Base-by-base conservation (phyloP, 768 basidiomycete species). In the Hortiboletus flavorubellus region DNA sequence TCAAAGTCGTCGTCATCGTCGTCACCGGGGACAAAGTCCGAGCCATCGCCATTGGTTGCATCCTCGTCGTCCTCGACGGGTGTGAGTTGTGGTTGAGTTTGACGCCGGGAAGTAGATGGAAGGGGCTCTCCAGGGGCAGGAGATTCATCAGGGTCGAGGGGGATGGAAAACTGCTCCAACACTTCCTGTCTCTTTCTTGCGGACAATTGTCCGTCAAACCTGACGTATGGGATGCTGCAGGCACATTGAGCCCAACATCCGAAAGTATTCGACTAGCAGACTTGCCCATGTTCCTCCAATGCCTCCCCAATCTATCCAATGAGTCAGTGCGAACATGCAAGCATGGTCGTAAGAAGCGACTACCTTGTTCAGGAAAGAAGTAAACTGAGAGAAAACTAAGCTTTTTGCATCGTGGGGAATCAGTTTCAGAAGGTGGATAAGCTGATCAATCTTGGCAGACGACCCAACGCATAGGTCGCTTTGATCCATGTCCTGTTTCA, bases 301-400 rank as follows among this genome's bases (percentile, higher is more conserved):
- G 76, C 77, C 54, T 87, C 82, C 4, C 79, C 87, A 59, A 94
- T 87, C 87, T 91, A 58, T 33, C 12, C 38, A 41, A n/a, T 2
- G 15, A n/a, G 53, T 57, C 30, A 53, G 48, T 40, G 35, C 30
- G 42, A 39, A 14, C 42, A 46, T 16, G 29, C 30, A 2, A 35
- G 0, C 18, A 31, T 29, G 2, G 6, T 15, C 9, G 4, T 26
- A 35, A 37, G 35, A 35, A 4, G 40, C 33, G 31, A 29, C 46
- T 56, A 87, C 91, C 75, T 91, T 87, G 73, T 91, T 86, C 50
- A 93, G 69, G 72, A 91, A 93, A 3, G 83, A 80, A 4, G 91
- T 95, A 64, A 93, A 95, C 62, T 95, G 93, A 3, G 89, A 92
- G 66, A 95, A 95, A 1, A 95, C 91, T 3, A 95, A 74, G 3